Percentiles rank a stretch among this genome's conserved stretches.
Conservation (phyloP, 1,284 basidiomycete genomes). For the Rhodotorula sp. region DNA sequence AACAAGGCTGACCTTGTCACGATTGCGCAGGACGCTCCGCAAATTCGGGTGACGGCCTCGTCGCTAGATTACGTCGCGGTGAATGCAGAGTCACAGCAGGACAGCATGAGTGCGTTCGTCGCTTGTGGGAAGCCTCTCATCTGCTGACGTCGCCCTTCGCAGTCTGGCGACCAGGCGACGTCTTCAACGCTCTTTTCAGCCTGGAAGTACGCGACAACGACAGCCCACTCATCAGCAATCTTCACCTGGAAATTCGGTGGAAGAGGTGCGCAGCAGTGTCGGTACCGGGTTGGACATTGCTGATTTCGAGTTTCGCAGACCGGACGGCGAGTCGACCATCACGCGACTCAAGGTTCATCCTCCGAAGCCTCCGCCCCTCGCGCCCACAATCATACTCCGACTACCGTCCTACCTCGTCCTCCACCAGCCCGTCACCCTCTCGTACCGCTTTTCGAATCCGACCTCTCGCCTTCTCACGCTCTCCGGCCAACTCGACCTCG, state of each 20-base stretch:
- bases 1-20: not conserved
- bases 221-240: slow-evolving; percentile 56
- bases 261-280: slow-evolving; percentile 55
- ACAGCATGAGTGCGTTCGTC: not conserved
- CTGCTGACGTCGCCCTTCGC: not conserved
- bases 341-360: slow-evolving; percentile 5
- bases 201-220: slow-evolving; percentile 53
- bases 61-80: slow-evolving; percentile 5
- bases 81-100: not conserved
- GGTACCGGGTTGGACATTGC: not conserved
- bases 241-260: slow-evolving; percentile 61
- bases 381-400: slow-evolving; percentile 2
- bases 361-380: slow-evolving; percentile 5
- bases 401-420: slow-evolving; percentile 10
- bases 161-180: slow-evolving; percentile 66
- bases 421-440: slow-evolving; percentile 11
- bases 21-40: not conserved
- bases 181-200: slow-evolving; percentile 59
- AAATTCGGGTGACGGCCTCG: slow-evolving; percentile 5
- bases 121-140: rapidly evolving
- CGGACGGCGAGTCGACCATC: not conserved
- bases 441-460: slow-evolving; percentile 23
- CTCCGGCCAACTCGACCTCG: slow-evolving; percentile 22
- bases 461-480: slow-evolving; percentile 19
- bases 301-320: not conserved